Conservation (phyloP, 2,329 filamentous ascomycete genomes). For the Fonsecaea erecta region DNA sequence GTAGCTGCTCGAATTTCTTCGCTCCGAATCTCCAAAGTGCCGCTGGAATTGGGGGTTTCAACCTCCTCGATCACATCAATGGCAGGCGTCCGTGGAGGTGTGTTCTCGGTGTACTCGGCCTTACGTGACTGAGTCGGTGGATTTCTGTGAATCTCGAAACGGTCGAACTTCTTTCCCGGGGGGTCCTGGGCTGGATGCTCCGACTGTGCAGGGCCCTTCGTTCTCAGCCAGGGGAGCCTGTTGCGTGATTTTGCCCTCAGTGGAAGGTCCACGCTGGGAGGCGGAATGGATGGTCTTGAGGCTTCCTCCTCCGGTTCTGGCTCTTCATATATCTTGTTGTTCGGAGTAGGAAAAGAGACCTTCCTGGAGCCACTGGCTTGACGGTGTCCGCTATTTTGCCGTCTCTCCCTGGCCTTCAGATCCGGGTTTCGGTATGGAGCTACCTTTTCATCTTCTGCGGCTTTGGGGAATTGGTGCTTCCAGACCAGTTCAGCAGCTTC, state of each 20-base stretch:
- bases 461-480: slow-evolving; percentile 62
- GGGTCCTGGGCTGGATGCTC: slow-evolving; percentile 37
- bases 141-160: slow-evolving; percentile 81
- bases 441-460: slow-evolving; percentile 55
- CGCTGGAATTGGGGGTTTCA: slow-evolving; percentile 63
- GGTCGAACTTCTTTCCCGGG: slow-evolving; percentile 53
- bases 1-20: slow-evolving; percentile 91
- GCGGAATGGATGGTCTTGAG: slow-evolving; percentile 2
- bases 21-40: slow-evolving; percentile 80
- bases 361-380: slow-evolving; percentile 50
- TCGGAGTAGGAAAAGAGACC: slow-evolving; percentile 62
- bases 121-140: slow-evolving; percentile 82
- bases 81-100: slow-evolving; percentile 40
- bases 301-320: slow-evolving; percentile 58
- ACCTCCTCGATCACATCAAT: slow-evolving; percentile 37
- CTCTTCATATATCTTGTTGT: slow-evolving; percentile 81
- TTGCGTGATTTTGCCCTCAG: slow-evolving; percentile 67
- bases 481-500: slow-evolving; percentile 69
- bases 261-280: slow-evolving; percentile 48
- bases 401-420: slow-evolving; percentile 31
- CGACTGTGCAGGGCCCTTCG: slow-evolving; percentile 49
- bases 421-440: slow-evolving; percentile 54
- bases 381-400: slow-evolving; percentile 37
- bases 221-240: slow-evolving; percentile 55
- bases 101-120: slow-evolving; percentile 76